phyloP scores from a whole-genome alignment of 257 asterid species.

The Gynochthodes officinalis region DNA sequence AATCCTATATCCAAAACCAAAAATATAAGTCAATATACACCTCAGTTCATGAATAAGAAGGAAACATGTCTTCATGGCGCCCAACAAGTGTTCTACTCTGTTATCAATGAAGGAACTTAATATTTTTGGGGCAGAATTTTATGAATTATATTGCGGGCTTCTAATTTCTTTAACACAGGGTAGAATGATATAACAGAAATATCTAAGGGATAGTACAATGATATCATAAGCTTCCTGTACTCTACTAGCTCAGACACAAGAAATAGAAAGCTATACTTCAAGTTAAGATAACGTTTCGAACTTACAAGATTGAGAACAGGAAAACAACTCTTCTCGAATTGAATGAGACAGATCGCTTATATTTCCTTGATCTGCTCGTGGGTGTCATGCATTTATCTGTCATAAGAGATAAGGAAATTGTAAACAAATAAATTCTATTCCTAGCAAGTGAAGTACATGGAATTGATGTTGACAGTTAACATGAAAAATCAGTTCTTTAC shows the following conservation, averaged over 20 bases:
- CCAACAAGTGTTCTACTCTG: too few species aligned
- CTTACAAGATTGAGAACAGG: slow-evolving; percentile 87
- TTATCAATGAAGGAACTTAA: background rate
- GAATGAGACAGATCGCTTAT: slow-evolving; percentile 85
- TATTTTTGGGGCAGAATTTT: background rate
- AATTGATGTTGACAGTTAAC: background rate
- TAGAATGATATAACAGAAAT: background rate
- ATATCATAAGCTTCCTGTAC: background rate
- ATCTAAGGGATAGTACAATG: background rate
- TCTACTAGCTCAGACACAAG: slow-evolving; percentile 9
- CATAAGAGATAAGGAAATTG: slow-evolving; percentile 20
- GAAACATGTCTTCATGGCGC: background rate
- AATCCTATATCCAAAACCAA: too few species aligned
- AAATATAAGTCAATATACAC: too few species aligned
- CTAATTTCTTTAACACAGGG: background rate
- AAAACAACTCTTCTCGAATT: slow-evolving; percentile 88
- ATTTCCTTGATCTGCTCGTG: slow-evolving; percentile 66
- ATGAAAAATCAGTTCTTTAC: background rate
- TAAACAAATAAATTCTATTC: slow-evolving; percentile 7
- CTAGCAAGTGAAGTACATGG: background rate
- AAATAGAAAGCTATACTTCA: slow-evolving; percentile 7
- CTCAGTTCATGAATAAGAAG: background rate
- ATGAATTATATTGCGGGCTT: background rate
- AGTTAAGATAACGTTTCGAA: slow-evolving; percentile 20
- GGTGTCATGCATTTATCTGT: slow-evolving; percentile 50